Percentiles rank a stretch among this genome's conserved stretches.
Conservation (phyloP, 2,329 filamentous ascomycete genomes). For the Monilinia polystroma region DNA sequence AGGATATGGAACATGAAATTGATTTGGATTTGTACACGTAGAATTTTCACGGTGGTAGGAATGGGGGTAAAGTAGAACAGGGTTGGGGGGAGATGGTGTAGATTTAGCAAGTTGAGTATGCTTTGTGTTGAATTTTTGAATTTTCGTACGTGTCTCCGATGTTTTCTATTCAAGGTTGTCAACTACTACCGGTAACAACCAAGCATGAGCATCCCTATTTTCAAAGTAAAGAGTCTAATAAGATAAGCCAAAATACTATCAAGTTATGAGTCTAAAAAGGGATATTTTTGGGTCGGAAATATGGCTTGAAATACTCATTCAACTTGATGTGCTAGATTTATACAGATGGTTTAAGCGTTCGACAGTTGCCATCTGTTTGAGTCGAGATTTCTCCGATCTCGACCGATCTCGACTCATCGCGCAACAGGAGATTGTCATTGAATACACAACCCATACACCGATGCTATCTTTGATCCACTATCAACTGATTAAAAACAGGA, state of each 20-base stretch:
- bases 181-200: neutral
- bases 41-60: neutral
- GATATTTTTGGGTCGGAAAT: neutral
- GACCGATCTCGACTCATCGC: neutral
- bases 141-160: neutral
- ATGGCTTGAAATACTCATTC: neutral
- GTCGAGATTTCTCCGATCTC: neutral
- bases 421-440: neutral
- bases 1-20: conserved; percentile 15
- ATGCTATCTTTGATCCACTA: neutral
- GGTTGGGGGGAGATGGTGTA: neutral
- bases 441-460: neutral
- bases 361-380: neutral
- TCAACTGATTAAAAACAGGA: neutral
- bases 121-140: neutral
- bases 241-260: neutral
- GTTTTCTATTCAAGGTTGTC: neutral
- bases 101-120: neutral
- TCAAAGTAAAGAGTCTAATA: neutral
- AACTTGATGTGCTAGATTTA: neutral
- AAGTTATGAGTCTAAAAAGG: neutral
- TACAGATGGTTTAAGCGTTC: neutral
- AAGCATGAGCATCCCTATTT: neutral
- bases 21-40: conserved; percentile 17
- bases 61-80: neutral